Evolutionary conservation across 176 grass and related monocot genomes (phyloP), one percentile per base, ranked within the genome.

Genomic region (Alopecurus myosuroides): DNA sequence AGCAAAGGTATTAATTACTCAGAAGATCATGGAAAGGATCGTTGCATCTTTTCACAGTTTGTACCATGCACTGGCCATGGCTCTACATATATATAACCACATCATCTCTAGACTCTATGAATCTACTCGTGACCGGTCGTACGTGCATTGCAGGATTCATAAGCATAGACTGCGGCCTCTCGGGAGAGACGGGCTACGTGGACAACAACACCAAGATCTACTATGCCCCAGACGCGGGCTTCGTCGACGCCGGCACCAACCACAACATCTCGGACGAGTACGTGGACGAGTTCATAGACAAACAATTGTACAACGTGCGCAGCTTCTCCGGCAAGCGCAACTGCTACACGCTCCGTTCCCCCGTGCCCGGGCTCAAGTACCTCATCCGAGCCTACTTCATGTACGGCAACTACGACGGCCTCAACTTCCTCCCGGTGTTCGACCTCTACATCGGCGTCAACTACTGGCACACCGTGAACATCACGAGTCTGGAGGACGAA

Each of bases 371-470:
- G 6, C 55, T 65, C 25, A 93, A 88, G 62, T 93, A 93, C 76
- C 13, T 90, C 1, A 1, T 93, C 31, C 66, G 88, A 19, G 81
- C 81, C 19, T 45, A 1, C 4, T 93, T 93, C 82, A 46, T 70
- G 63, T 93, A 93, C 46, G 91, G 81, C 51, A 82, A 93, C 77
- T 93, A 93, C 61, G 91, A 93, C 31, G 30, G 46, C 9, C 84
- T 93, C 33, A 40, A 42, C 51, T 23, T 19, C 52, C 51, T 10
- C 6, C 69, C 88, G 4, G 6, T 86, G 19, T 94, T 94, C 51
- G 92, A 94, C 48, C 57, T 94, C 33, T 17, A 94, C 72, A 8
- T 91, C 48, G 92, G 88, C 7, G 86, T 94, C 40, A 88, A 94
- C 18, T 88, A 57, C 66, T 90, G 87, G 92, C 14, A 9, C 34